These are phyloP conservation scores for Wickerhamomyces sp. DNA, from an alignment of 1,139 yeast genomes.

Conservation along the genomic window DNA sequence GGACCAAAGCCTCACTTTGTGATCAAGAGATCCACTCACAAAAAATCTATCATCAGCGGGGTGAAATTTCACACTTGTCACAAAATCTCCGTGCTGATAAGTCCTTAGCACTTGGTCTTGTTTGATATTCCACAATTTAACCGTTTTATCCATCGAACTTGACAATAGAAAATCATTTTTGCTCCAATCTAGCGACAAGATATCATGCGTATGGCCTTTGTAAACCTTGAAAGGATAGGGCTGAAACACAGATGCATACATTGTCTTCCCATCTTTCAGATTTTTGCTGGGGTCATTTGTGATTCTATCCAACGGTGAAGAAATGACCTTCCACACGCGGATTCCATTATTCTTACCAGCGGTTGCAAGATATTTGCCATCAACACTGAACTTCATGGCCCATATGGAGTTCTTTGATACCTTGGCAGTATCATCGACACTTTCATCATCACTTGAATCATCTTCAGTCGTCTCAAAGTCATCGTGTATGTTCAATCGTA, in stretches of 20 bases:
- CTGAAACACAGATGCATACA: slow-evolving; percentile 76
- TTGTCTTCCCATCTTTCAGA: slow-evolving; percentile 6
- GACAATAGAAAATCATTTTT: slow-evolving; percentile 76
- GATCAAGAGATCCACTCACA: slow-evolving; percentile 78
- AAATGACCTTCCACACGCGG: slow-evolving; percentile 74
- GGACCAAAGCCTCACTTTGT: slow-evolving; percentile 76
- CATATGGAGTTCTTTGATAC: slow-evolving; percentile 46
- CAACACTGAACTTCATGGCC: slow-evolving; percentile 67
- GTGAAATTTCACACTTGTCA: slow-evolving; percentile 77
- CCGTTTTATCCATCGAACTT: slow-evolving; percentile 85
- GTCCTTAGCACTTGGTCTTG: slow-evolving; percentile 57
- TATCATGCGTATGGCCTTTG: slow-evolving; percentile 64
- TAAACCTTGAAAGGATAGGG: slow-evolving; percentile 59
- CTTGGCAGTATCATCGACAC: slow-evolving; percentile 7
- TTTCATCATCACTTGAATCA: slow-evolving; percentile 4
- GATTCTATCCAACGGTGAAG: slow-evolving; percentile 59
- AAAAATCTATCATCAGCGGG: slow-evolving; percentile 87
- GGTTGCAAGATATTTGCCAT: slow-evolving; percentile 78
- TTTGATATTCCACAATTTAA: slow-evolving; percentile 79
- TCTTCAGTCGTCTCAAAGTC: slow-evolving; percentile 5
- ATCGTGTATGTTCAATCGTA: slow-evolving; percentile 4
- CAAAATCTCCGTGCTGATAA: slow-evolving; percentile 74
- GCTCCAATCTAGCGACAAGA: slow-evolving; percentile 81
- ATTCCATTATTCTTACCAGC: slow-evolving; percentile 74
- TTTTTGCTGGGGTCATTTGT: slow-evolving; percentile 28